phyloP scores from a whole-genome alignment of 2,329 filamentous ascomycete species.

The Colletotrichum sp. region DNA sequence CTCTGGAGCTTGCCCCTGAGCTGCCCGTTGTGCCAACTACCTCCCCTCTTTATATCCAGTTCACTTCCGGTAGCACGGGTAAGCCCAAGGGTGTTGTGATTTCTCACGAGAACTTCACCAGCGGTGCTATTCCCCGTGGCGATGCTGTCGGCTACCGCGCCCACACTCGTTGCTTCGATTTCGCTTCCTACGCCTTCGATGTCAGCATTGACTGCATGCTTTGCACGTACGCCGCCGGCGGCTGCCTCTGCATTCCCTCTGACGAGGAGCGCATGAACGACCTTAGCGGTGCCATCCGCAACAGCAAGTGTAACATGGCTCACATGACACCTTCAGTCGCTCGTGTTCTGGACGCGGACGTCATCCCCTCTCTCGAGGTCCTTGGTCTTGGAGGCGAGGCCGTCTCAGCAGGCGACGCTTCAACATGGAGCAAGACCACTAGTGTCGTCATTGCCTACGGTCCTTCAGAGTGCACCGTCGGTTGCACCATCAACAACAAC shows the following conservation, averaged over 20 bases:
- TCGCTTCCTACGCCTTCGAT: constrained; percentile 60
- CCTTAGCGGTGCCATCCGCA: constrained; percentile 48
- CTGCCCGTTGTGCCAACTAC: constrained; percentile 45
- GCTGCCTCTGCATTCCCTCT: constrained; percentile 58
- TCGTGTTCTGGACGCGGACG: constrained; percentile 48
- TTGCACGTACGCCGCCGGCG: constrained; percentile 54
- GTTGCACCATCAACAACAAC: constrained; percentile 52
- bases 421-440: constrained; percentile 49
- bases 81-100: constrained; percentile 67
- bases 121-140: constrained; percentile 47
- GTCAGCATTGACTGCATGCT: constrained; percentile 61
- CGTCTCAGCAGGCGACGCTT: constrained; percentile 55
- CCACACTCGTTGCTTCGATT: constrained; percentile 50
- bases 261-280: constrained; percentile 59
- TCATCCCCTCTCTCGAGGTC: constrained; percentile 51
- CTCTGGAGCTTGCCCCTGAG: constrained; percentile 8
- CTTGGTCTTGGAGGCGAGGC: constrained; percentile 57
- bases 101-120: constrained; percentile 51
- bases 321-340: constrained; percentile 58
- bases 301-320: constrained; percentile 51
- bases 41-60: constrained; percentile 60
- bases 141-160: constrained; percentile 45
- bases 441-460: constrained; percentile 58
- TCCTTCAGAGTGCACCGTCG: constrained; percentile 59
- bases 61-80: constrained; percentile 69